Evolutionary conservation across 352 stramenopile genomes (phyloP).

Genomic region (Phytophthora ramorum): DNA sequence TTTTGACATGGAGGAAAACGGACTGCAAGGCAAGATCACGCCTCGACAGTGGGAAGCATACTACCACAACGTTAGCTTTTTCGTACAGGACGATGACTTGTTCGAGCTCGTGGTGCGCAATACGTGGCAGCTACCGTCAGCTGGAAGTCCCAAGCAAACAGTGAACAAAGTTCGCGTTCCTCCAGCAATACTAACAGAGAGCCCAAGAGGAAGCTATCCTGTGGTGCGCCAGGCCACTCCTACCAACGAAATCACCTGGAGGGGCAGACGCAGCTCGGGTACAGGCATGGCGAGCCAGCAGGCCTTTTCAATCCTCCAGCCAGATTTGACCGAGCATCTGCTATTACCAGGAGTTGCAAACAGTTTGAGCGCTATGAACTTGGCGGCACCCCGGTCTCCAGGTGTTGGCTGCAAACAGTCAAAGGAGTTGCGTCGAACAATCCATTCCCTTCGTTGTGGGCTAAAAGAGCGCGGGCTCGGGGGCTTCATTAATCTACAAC

Average conservation of each 20-base stretch:
- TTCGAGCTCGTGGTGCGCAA: constrained; percentile 92
- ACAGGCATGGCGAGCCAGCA: constrained; percentile 60
- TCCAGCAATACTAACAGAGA: constrained; percentile 6
- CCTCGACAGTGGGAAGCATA: constrained; percentile 77
- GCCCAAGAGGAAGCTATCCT: constrained; percentile 9
- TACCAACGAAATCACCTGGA: constrained; percentile 15
- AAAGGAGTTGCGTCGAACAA: constrained; percentile 68
- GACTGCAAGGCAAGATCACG: constrained; percentile 40
- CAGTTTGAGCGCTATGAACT: constrained; percentile 14
- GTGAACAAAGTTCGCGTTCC: constrained; percentile 12
- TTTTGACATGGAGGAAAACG: constrained; percentile 63
- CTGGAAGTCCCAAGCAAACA: not conserved
- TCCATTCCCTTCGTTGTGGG: constrained; percentile 52
- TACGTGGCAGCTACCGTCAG: constrained; percentile 66
- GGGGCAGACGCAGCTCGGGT: constrained; percentile 29
- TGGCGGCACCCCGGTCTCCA: constrained; percentile 18
- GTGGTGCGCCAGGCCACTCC: constrained; percentile 23
- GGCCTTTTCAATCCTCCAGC: constrained; percentile 68
- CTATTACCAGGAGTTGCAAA: constrained; percentile 10
- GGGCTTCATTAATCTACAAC: constrained; percentile 81
- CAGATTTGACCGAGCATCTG: constrained; percentile 56
- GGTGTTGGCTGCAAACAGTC: constrained; percentile 45
- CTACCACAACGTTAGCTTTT: constrained; percentile 91
- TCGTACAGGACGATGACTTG: constrained; percentile 89
- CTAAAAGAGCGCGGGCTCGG: constrained; percentile 71